These are phyloP conservation scores for Hypoxylon lienhwacheense DNA, from an alignment of 495 filamentous ascomycete species.

Conservation along the genomic window DNA sequence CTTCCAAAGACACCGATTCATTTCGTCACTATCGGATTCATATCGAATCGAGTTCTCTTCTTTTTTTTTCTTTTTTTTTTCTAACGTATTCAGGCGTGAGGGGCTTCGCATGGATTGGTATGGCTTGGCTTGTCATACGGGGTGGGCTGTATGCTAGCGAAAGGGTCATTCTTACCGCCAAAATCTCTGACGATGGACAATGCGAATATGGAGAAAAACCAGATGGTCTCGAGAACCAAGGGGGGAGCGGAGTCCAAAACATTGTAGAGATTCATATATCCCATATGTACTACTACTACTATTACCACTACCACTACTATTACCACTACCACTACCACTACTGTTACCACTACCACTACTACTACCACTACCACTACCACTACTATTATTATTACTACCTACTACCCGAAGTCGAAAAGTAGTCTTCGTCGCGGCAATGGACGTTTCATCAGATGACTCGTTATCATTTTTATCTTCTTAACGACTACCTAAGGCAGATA, in stretches of 20 bases:
- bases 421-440: constrained; percentile 7
- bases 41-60: constrained; percentile 13
- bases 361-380: no score
- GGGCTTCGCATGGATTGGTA: constrained; percentile 3
- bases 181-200: not conserved
- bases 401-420: constrained; percentile 27
- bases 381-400: no score
- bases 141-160: constrained; percentile 17
- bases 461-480: no score
- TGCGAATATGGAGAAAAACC: not conserved
- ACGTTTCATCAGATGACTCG: no score
- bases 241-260: constrained; percentile 24
- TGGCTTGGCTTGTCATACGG: constrained; percentile 7
- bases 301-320: no score
- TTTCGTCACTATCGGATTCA: constrained; percentile 8
- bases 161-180: not conserved
- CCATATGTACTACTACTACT: constrained; percentile 35
- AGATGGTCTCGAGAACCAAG: constrained; percentile 3
- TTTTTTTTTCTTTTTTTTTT: no score
- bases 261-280: constrained; percentile 26
- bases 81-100: constrained; percentile 7
- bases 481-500: constrained; percentile 21
- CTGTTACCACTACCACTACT: no score
- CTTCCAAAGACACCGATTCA: constrained; percentile 20
- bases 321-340: no score